phyloP scores from a whole-genome alignment of 2,329 filamentous ascomycete genomes.

The Nannizziopsis arthrosporioides region DNA sequence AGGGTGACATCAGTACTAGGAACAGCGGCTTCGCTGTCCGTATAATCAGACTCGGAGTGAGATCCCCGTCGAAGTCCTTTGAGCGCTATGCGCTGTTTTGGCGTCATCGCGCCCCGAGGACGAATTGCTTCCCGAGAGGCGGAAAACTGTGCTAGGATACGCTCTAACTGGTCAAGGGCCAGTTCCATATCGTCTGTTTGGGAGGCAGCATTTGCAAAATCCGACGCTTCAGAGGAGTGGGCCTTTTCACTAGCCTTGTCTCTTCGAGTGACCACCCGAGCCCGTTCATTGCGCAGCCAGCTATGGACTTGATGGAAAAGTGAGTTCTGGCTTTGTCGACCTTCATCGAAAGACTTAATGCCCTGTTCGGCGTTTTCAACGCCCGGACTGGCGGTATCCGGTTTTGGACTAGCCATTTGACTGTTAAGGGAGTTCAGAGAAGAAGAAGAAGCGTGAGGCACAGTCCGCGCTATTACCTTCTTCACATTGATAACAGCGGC shows the following conservation, averaged over 20 bases:
- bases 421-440: conserved; percentile 18
- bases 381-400: conserved; percentile 11
- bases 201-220: background rate
- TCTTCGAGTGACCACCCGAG: conserved; percentile 46
- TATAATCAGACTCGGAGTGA: conserved; percentile 76
- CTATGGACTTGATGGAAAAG: conserved; percentile 63
- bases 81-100: conserved; percentile 20
- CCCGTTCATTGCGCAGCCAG: conserved; percentile 73
- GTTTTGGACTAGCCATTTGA: conserved; percentile 15
- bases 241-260: conserved; percentile 15
- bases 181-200: conserved; percentile 51
- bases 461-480: conserved; percentile 18
- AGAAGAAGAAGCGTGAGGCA: conserved; percentile 14
- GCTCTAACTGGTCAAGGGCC: conserved; percentile 69
- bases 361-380: conserved; percentile 5
- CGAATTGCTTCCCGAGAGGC: conserved; percentile 2
- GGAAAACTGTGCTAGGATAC: conserved; percentile 45
- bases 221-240: background rate
- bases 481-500: conserved; percentile 15
- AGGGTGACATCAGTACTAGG: conserved; percentile 73
- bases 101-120: conserved; percentile 8
- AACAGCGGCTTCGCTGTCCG: conserved; percentile 69
- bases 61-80: conserved; percentile 34
- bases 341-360: conserved; percentile 2
- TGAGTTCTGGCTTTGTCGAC: conserved; percentile 19